Evolutionary conservation across 2,329 filamentous ascomycete genomes (phyloP).

Genomic region (Coniochaeta prunicola): DNA sequence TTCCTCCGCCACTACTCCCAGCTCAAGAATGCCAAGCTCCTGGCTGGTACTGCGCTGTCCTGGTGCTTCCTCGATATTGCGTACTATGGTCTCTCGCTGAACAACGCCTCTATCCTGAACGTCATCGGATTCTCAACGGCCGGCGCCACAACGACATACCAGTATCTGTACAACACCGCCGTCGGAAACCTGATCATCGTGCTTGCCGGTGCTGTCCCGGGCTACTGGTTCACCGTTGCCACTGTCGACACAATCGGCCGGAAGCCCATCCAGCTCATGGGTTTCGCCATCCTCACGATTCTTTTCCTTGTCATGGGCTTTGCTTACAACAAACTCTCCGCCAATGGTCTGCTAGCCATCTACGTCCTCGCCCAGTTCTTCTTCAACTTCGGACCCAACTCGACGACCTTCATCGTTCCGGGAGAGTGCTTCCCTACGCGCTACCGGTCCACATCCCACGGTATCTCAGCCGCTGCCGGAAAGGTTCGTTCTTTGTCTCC

Average conservation of each 20-base stretch:
- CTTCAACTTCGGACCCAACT: slow-evolving; percentile 53
- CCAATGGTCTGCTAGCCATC: slow-evolving; percentile 46
- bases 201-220: slow-evolving; percentile 70
- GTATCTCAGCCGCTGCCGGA: slow-evolving; percentile 42
- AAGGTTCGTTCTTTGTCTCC: background rate
- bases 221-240: slow-evolving; percentile 75
- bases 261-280: slow-evolving; percentile 67
- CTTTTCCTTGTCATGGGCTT: slow-evolving; percentile 59
- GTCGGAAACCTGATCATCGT: slow-evolving; percentile 75
- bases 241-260: slow-evolving; percentile 64
- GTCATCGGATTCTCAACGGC: slow-evolving; percentile 64
- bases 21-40: slow-evolving; percentile 64
- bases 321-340: slow-evolving; percentile 45
- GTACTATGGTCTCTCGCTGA: slow-evolving; percentile 65
- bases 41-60: slow-evolving; percentile 70
- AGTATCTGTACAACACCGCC: slow-evolving; percentile 65
- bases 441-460: slow-evolving; percentile 50
- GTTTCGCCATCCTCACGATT: slow-evolving; percentile 53
- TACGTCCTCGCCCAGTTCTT: slow-evolving; percentile 52
- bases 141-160: slow-evolving; percentile 49
- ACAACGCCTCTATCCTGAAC: slow-evolving; percentile 65
- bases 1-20: slow-evolving; percentile 64
- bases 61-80: slow-evolving; percentile 69
- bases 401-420: slow-evolving; percentile 50
- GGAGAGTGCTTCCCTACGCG: slow-evolving; percentile 50